Evolutionary conservation across 768 basidiomycete genomes (phyloP).

Genomic region (Trametes coccinea): DNA sequence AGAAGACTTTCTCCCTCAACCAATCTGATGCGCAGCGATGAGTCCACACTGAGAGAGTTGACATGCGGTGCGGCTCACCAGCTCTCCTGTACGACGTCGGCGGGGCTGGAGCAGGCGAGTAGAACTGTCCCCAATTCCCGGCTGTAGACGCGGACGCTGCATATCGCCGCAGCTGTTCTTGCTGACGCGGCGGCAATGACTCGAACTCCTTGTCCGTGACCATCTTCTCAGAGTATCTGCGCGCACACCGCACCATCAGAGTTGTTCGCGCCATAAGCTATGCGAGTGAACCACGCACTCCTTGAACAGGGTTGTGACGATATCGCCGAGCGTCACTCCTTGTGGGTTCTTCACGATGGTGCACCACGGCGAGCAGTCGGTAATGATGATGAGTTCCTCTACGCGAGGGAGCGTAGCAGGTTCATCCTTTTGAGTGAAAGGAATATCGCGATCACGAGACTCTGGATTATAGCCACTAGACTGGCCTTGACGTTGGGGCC

Average conservation of each 20-base stretch:
- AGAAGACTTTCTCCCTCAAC: constrained; percentile 71
- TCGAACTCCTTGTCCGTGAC: constrained; percentile 68
- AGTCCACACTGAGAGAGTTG: neutral
- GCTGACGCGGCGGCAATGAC: constrained; percentile 58
- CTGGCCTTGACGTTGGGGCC: constrained; percentile 42
- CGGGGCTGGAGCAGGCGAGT: constrained; percentile 43
- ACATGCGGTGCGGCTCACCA: constrained; percentile 44
- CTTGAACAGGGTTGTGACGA: constrained; percentile 71
- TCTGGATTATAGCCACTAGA: constrained; percentile 63
- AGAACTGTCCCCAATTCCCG: constrained; percentile 43
- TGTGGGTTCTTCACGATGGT: constrained; percentile 68
- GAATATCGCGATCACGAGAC: constrained; percentile 58
- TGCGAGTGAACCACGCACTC: constrained; percentile 52
- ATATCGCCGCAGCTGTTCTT: constrained; percentile 70
- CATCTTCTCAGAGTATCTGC: constrained; percentile 67
- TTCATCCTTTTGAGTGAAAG: constrained; percentile 43
- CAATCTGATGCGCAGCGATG: constrained; percentile 51
- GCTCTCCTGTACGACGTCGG: constrained; percentile 59
- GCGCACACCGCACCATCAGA: constrained; percentile 1
- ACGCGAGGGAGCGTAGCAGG: constrained; percentile 42
- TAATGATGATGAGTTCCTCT: constrained; percentile 38
- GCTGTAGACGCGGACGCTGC: constrained; percentile 39
- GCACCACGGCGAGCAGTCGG: constrained; percentile 72
- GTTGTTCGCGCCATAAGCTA: no score
- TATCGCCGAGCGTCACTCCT: constrained; percentile 76